phyloP scores from a whole-genome alignment of 345 rosid genomes.

The Boechera stricta region DNA sequence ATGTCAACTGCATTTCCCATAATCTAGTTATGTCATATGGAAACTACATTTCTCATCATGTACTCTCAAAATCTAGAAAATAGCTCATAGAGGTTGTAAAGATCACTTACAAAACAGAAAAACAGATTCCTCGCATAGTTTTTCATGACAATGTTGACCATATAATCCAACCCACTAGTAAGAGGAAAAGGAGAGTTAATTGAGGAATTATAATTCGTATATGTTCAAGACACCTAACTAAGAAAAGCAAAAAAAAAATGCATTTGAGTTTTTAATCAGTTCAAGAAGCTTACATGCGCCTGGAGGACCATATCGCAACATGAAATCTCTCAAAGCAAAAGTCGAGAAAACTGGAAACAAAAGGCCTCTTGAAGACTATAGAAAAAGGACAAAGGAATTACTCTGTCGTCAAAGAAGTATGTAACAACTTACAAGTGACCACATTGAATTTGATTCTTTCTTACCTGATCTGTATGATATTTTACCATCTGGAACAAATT shows the following conservation, averaged over 20 bases:
- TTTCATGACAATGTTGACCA: constrained; percentile 32
- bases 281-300: constrained; percentile 56
- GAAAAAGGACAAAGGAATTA: constrained; percentile 24
- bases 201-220: constrained; percentile 5
- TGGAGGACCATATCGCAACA: constrained; percentile 92
- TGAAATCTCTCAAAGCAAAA: constrained; percentile 85
- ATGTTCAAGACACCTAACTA: background rate
- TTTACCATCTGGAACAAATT: constrained; percentile 49
- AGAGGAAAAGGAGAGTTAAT: constrained; percentile 15
- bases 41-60: background rate
- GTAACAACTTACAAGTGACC: constrained; percentile 17
- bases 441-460: constrained; percentile 14
- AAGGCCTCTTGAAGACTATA: constrained; percentile 83
- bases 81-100: constrained; percentile 5
- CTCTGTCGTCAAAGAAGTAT: constrained; percentile 20
- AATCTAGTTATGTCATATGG: background rate
- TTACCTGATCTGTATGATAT: constrained; percentile 67
- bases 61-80: background rate
- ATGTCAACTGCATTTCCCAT: constrained; percentile 1
- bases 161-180: constrained; percentile 40
- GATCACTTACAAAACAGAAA: constrained; percentile 42
- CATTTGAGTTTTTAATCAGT: constrained; percentile 13
- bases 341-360: constrained; percentile 60
- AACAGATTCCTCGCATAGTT: constrained; percentile 28
- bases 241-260: background rate